Evolutionary conservation across 257 asterid genomes (phyloP), one percentile per base, ranked within the genome.

Genomic region (Solanum virginianum): DNA sequence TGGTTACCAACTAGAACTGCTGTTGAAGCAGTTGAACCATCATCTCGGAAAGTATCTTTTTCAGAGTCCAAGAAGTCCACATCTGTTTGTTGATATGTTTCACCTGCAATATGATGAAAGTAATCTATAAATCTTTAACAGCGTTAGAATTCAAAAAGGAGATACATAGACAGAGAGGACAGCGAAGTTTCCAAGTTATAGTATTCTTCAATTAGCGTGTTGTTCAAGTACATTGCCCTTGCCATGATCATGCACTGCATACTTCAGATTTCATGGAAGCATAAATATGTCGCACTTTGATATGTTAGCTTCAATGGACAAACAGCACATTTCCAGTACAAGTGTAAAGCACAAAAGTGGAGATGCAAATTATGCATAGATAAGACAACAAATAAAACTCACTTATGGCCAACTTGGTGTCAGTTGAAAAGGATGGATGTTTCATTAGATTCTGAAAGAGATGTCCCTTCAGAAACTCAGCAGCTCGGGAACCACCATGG

Each of bases 401-500:
- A 97, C 99, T 94, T 92, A 97, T 93, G 80, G 99, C 98, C 90
- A 88, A 83, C 87, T 92, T 97, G 22, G 97, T 81, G 87, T 97
- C 89, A 1, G 89, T 63, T 63, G 91, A 89, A 84, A 97, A 95
- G 84, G 89, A 91, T 43, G 98, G 93, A 89, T 97, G 99, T 83
- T 92, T 95, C 94, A 91, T 88, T 86, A 97, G 94, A 92, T 95
- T 97, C 91, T 88, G 95, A 90, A 97, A 97, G 79, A 97, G 98
- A 88, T 94, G 95, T 87, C 87, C 90, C 96, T 92, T 97, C 95
- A 97, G 90, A 92, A n/a, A 97, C 86, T 97, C 98, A 79, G 98
- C 98, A 54, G 99, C 99, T 20, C 98, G 98, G 75, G 98, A 90
- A 62, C 99, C 99, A 87, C 99, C 98, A 87, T 97, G 99, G 87